These are phyloP conservation scores for Ailanthus altissimus DNA, from an alignment of 345 rosid genomes.

Conservation along the genomic window DNA sequence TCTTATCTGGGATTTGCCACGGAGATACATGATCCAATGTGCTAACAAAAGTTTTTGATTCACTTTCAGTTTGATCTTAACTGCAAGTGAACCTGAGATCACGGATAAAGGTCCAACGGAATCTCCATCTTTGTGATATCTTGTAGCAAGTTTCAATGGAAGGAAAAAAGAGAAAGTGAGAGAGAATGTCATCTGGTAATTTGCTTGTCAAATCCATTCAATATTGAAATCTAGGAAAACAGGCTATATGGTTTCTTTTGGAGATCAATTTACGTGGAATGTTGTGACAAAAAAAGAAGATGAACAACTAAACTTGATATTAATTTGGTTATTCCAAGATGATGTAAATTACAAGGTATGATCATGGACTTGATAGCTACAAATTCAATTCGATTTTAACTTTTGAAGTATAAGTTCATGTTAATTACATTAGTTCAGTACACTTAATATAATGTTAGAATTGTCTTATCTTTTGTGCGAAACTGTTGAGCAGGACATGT, in stretches of 20 bases:
- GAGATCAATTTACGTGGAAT: too few species aligned
- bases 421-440: neutral
- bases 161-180: neutral
- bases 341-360: too few species aligned
- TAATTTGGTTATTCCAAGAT: too few species aligned
- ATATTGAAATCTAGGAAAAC: neutral
- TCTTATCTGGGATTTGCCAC: neutral
- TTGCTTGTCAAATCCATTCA: neutral
- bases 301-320: too few species aligned
- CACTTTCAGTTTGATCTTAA: neutral
- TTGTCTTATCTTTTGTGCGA: too few species aligned
- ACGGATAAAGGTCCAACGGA: neutral
- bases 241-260: neutral
- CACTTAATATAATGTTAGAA: too few species aligned
- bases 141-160: neutral
- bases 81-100: neutral
- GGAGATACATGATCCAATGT: neutral
- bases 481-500: neutral
- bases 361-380: too few species aligned
- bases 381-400: too few species aligned
- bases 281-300: too few species aligned
- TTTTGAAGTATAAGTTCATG: neutral
- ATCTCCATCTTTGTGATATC: neutral
- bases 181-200: neutral
- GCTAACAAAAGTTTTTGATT: neutral